These are phyloP conservation scores for Camelina sativa DNA, from an alignment of 345 rosid genomes.

Conservation along the genomic window DNA sequence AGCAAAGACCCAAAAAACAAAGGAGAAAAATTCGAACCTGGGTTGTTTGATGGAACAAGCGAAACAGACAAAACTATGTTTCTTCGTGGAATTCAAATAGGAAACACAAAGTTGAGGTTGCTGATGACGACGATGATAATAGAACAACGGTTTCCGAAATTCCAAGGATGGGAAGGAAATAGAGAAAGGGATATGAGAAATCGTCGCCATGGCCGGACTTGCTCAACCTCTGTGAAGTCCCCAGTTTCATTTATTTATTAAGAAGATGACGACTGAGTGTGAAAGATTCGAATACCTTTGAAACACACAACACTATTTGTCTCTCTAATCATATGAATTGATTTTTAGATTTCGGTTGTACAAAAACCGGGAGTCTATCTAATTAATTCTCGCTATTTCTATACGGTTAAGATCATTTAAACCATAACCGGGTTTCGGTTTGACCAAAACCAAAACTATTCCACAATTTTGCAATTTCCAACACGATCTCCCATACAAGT, in stretches of 20 bases:
- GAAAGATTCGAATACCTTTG: neutral
- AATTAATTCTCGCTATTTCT: neutral
- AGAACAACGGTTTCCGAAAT: slow-evolving; percentile 34
- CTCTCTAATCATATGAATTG: slow-evolving; percentile 10
- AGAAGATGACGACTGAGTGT: slow-evolving; percentile 1
- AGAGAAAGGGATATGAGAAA: slow-evolving; percentile 40
- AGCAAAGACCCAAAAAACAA: neutral
- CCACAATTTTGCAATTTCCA: neutral
- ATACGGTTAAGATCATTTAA: neutral
- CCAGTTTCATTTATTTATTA: slow-evolving; percentile 35
- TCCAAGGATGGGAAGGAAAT: slow-evolving; percentile 37
- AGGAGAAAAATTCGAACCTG: slow-evolving; percentile 45
- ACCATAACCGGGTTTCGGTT: neutral
- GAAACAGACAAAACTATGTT: slow-evolving; percentile 42
- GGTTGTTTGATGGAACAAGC: slow-evolving; percentile 52
- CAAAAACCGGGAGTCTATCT: neutral
- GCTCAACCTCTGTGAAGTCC: slow-evolving; percentile 4
- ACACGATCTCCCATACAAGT: neutral
- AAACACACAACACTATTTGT: slow-evolving; percentile 8
- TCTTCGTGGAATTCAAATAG: slow-evolving; percentile 30
- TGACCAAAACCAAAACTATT: neutral
- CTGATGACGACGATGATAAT: slow-evolving; percentile 26
- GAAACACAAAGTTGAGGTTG: slow-evolving; percentile 22
- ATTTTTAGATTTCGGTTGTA: neutral
- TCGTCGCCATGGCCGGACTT: slow-evolving; percentile 57